Evolutionary conservation across 306 rosid species (phyloP).

Genomic region (Rosa lucieae): DNA sequence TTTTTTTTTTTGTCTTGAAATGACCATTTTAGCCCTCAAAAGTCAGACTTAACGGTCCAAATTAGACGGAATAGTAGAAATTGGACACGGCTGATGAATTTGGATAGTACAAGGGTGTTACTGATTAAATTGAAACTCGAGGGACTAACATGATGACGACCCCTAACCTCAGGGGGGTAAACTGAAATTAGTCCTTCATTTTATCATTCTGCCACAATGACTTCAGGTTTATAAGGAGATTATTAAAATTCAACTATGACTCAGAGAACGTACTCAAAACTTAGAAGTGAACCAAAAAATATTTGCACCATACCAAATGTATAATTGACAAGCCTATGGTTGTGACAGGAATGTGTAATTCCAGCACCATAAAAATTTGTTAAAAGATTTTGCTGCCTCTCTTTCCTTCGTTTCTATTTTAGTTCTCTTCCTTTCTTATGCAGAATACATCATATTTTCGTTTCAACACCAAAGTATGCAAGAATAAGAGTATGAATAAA

Average conservation of each 20-base stretch:
- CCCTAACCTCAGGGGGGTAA: too few species aligned
- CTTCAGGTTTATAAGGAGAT: neutral
- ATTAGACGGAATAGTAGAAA: too few species aligned
- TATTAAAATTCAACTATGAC: neutral
- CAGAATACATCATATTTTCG: slow-evolving; percentile 19
- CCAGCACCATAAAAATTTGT: slow-evolving; percentile 36
- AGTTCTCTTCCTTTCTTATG: slow-evolving; percentile 62
- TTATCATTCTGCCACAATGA: neutral
- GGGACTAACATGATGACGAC: too few species aligned
- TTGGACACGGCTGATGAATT: too few species aligned
- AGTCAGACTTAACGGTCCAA: too few species aligned
- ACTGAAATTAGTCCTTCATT: too few species aligned
- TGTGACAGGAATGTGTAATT: slow-evolving; percentile 63
- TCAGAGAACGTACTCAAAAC: neutral
- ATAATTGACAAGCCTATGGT: slow-evolving; percentile 57
- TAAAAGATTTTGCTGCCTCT: slow-evolving; percentile 35
- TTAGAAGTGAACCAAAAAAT: neutral
- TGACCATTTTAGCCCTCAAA: too few species aligned
- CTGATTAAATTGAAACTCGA: too few species aligned
- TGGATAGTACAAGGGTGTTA: too few species aligned
- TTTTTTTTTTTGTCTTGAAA: too few species aligned
- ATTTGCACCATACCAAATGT: slow-evolving; percentile 52
- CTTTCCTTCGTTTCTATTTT: slow-evolving; percentile 52
- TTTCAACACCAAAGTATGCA: neutral
- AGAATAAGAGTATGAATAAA: slow-evolving; percentile 9